Percentiles rank a stretch among this genome's conserved stretches.
Evolutionary conservation across 352 stramenopile genomes (phyloP).

Genomic region (Plasmopara muralis): DNA sequence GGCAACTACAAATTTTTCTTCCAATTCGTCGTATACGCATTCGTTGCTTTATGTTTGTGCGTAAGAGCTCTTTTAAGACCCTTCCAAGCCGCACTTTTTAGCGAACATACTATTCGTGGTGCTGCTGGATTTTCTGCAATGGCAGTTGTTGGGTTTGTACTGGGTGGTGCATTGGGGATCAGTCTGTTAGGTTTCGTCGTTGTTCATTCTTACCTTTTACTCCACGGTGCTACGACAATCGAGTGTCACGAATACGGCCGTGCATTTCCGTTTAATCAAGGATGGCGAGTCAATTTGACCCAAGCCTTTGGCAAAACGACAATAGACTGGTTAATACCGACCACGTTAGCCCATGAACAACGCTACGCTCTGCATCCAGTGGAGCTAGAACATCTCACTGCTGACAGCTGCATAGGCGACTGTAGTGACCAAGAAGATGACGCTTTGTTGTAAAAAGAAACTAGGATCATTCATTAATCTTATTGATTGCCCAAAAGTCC

Average conservation of each 20-base stretch:
- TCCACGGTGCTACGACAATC: conserved; percentile 66
- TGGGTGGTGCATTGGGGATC: conserved; percentile 57
- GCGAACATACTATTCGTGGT: conserved; percentile 10
- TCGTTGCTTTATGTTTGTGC: conserved; percentile 56
- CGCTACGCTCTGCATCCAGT: conserved; percentile 31
- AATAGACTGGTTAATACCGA: conserved; percentile 56
- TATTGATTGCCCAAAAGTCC: not conserved
- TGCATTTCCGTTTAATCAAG: conserved; percentile 56
- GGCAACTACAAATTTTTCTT: conserved; percentile 87
- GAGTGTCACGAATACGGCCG: conserved; percentile 72
- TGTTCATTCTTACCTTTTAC: conserved; percentile 65
- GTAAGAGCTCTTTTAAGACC: conserved; percentile 44
- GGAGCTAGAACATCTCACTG: conserved; percentile 43
- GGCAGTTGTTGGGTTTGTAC: conserved; percentile 62
- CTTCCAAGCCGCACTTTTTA: conserved; percentile 35
- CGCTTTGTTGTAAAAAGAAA: conserved; percentile 36
- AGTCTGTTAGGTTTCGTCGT: conserved; percentile 67
- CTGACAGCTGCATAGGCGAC: conserved; percentile 39
- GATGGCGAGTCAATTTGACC: conserved; percentile 49
- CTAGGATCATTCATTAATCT: not conserved
- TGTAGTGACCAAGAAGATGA: conserved; percentile 49
- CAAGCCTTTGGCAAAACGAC: conserved; percentile 46
- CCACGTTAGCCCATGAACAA: conserved; percentile 12
- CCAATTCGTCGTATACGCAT: conserved; percentile 76
- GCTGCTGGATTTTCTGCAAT: conserved; percentile 31